phyloP scores from a whole-genome alignment of 352 stramenopile genomes.

The Globisporangium echinulatum region DNA sequence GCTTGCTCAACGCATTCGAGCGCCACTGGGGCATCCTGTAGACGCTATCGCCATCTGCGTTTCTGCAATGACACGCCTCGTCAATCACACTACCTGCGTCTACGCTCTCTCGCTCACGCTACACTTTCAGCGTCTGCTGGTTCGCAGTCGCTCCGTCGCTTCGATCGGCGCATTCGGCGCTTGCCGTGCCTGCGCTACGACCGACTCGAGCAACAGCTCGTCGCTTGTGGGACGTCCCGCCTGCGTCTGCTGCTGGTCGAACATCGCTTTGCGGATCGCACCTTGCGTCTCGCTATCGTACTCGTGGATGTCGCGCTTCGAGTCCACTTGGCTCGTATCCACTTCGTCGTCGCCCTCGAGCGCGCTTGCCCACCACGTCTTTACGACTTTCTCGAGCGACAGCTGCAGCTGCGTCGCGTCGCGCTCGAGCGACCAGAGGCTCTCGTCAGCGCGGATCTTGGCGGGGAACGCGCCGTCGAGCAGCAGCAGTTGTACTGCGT shows the following conservation, averaged over 20 bases:
- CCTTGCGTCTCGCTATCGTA: constrained; percentile 96
- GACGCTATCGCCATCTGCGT: constrained; percentile 15
- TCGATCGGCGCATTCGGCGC: constrained; percentile 28
- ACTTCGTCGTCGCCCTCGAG: constrained; percentile 92
- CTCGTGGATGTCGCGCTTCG: constrained; percentile 94
- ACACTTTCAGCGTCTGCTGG: too few species aligned
- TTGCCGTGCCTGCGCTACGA: constrained; percentile 92
- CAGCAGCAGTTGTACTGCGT: constrained; percentile 12
- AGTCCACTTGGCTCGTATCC: constrained; percentile 96
- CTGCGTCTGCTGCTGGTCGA: constrained; percentile 92
- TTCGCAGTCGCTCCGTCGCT: too few species aligned
- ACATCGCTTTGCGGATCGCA: constrained; percentile 99
- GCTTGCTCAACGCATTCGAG: constrained; percentile 97
- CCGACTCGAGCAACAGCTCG: constrained; percentile 88
- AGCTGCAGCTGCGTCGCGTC: constrained; percentile 59
- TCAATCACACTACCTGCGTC: not conserved
- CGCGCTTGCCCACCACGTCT: constrained; percentile 97
- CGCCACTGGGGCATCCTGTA: constrained; percentile 98
- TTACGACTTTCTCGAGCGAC: constrained; percentile 94
- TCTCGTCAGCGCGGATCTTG: constrained; percentile 95
- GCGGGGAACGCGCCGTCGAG: constrained; percentile 88
- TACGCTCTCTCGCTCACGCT: constrained; percentile 1
- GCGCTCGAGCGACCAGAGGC: constrained; percentile 94
- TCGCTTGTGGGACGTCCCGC: constrained; percentile 89
- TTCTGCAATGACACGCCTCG: constrained; percentile 4